A percentile compares a stretch with the other conserved stretches of the same genome.
phyloP scores from a whole-genome alignment of 495 filamentous ascomycete species.

The Penicillium turbatum region DNA sequence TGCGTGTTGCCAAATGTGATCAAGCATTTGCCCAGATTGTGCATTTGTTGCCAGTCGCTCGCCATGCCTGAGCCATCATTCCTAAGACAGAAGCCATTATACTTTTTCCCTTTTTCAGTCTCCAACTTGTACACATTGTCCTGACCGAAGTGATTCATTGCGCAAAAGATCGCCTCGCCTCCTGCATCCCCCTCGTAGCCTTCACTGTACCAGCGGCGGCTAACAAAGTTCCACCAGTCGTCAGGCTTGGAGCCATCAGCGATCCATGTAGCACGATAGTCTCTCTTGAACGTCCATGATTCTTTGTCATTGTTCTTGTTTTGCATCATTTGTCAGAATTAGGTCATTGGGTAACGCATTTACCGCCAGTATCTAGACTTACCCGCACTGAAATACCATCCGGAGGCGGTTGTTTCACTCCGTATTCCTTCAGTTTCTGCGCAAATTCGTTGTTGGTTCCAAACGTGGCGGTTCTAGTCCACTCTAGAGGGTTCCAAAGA shows the following conservation, averaged over 20 bases:
- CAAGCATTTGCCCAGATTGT: slow-evolving; percentile 4
- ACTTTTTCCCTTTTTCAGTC: background rate
- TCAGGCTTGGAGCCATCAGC: slow-evolving; percentile 3
- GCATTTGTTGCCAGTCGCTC: slow-evolving; percentile 6
- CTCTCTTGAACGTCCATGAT: slow-evolving; percentile 15
- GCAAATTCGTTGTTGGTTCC: slow-evolving; percentile 5
- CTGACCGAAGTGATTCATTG: slow-evolving; percentile 22
- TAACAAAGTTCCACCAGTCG: slow-evolving; percentile 10
- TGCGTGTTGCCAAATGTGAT: background rate
- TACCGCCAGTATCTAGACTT: background rate
- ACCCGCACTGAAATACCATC: slow-evolving; percentile 7
- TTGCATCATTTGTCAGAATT: slow-evolving; percentile 1
- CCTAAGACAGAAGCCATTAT: background rate
- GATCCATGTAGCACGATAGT: slow-evolving; percentile 12
- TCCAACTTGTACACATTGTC: slow-evolving; percentile 13
- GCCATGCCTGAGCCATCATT: background rate
- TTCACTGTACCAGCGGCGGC: slow-evolving; percentile 1
- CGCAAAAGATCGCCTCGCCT: slow-evolving; percentile 17
- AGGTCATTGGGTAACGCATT: background rate
- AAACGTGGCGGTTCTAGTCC: slow-evolving; percentile 7
- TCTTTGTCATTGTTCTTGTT: slow-evolving; percentile 7
- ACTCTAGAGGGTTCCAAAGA: slow-evolving; percentile 1
- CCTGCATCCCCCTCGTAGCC: background rate
- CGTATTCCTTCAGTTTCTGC: slow-evolving; percentile 7
- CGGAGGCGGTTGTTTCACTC: slow-evolving; percentile 11